phyloP scores from a whole-genome alignment of 495 filamentous ascomycete species.

The Hamigera avellanea region DNA sequence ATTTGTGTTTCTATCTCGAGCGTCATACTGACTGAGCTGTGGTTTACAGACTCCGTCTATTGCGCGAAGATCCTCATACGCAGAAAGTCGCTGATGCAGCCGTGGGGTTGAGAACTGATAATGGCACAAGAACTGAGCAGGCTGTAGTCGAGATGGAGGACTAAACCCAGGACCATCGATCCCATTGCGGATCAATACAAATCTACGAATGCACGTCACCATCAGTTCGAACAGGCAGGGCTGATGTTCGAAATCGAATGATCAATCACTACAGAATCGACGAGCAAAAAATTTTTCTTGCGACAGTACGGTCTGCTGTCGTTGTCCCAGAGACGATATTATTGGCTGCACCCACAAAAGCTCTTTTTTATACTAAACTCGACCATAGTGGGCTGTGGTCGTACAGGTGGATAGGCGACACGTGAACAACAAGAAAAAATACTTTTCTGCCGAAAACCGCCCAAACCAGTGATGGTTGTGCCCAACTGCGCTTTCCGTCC shows the following conservation, averaged over 20 bases:
- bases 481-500: slow-evolving; percentile 14
- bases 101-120: slow-evolving; percentile 56
- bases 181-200: too few relatives aligned
- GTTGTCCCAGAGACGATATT: slow-evolving; percentile 6
- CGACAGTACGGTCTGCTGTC: slow-evolving; percentile 4
- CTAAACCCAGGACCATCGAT: slow-evolving; percentile 6
- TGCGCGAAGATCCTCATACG: slow-evolving; percentile 72
- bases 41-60: slow-evolving; percentile 50
- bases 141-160: slow-evolving; percentile 25
- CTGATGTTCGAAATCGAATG: background rate
- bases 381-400: too few relatives aligned
- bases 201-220: too few relatives aligned
- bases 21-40: background rate
- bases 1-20: background rate
- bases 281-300: slow-evolving; percentile 5
- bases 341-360: slow-evolving; percentile 3
- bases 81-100: slow-evolving; percentile 81
- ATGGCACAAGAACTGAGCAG: slow-evolving; percentile 32
- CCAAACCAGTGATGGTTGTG: slow-evolving; percentile 2
- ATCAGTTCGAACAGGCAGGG: too few relatives aligned
- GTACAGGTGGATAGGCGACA: slow-evolving; percentile 4
- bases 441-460: slow-evolving; percentile 23
- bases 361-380: too few relatives aligned
- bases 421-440: slow-evolving; percentile 7
- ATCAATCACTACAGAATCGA: background rate